These are phyloP conservation scores for Fusarium sp. DNA, from an alignment of 2,329 filamentous ascomycete species.

Conservation along the genomic window DNA sequence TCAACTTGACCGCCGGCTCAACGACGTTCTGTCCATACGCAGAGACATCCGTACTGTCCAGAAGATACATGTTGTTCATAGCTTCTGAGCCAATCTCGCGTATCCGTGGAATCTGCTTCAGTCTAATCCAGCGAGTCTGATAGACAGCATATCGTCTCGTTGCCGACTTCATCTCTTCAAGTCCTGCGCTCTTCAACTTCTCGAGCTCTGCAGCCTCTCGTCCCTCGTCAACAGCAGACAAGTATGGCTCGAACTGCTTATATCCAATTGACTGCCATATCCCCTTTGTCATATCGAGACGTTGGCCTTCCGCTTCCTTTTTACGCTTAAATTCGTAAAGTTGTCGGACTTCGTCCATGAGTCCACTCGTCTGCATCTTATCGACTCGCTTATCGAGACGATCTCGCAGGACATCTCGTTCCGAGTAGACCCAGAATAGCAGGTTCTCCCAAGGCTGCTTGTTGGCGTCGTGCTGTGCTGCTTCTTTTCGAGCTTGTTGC, in stretches of 20 bases:
- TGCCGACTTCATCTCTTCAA: conserved; percentile 82
- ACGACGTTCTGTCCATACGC: conserved; percentile 72
- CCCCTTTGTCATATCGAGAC: conserved; percentile 78
- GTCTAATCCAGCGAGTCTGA: conserved; percentile 86
- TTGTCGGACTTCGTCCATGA: conserved; percentile 59
- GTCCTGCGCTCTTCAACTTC: conserved; percentile 63
- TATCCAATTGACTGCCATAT: conserved; percentile 98
- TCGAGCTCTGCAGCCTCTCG: conserved; percentile 54
- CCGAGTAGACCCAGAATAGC: conserved; percentile 88
- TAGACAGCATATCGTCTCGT: conserved; percentile 89
- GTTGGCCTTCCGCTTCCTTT: conserved; percentile 54
- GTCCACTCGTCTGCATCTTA: conserved; percentile 75
- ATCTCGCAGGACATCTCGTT: conserved; percentile 71
- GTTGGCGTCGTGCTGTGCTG: conserved; percentile 36
- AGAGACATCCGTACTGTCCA: conserved; percentile 79
- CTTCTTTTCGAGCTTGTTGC: conserved; percentile 63
- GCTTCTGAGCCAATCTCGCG: conserved; percentile 61
- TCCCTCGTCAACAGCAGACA: conserved; percentile 56
- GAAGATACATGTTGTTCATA: conserved; percentile 72
- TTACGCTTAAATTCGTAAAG: conserved; percentile 55
- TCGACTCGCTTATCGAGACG: conserved; percentile 82
- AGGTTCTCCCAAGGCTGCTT: conserved; percentile 63
- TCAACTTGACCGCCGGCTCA: conserved; percentile 69
- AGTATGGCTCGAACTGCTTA: conserved; percentile 85
- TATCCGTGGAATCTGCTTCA: conserved; percentile 79